Conservation (phyloP, 345 rosid genomes). For the Cardamine chenopodiifolia region DNA sequence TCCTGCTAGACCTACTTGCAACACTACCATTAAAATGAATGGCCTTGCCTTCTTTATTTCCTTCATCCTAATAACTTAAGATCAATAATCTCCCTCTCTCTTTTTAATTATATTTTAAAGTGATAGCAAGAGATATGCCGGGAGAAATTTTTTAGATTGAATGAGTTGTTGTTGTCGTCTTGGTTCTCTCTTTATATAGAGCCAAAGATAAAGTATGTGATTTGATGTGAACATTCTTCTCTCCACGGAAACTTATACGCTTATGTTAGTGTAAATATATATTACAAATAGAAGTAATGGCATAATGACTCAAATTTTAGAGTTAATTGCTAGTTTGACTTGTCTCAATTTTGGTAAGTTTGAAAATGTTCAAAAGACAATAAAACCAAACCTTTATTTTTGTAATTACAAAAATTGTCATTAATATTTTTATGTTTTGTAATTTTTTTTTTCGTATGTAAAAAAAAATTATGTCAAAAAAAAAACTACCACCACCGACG, state of each 20-base stretch:
- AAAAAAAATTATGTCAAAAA: too few relatives aligned
- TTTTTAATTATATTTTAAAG: background rate
- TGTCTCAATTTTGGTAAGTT: too few relatives aligned
- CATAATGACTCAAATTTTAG: too few relatives aligned
- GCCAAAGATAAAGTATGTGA: constrained; percentile 23
- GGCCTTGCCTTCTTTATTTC: constrained; percentile 54
- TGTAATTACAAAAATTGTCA: too few relatives aligned
- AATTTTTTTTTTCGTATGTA: too few relatives aligned
- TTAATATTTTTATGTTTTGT: too few relatives aligned
- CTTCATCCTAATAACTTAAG: constrained; percentile 11
- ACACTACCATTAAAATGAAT: constrained; percentile 60
- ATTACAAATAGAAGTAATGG: background rate
- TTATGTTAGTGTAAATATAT: constrained; percentile 8
- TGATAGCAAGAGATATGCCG: background rate
- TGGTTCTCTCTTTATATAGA: constrained; percentile 41
- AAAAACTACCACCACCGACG: too few relatives aligned
- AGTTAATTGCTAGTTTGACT: too few relatives aligned
- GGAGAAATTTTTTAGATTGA: background rate
- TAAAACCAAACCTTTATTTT: too few relatives aligned
- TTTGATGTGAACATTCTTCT: constrained; percentile 35
- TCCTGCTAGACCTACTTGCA: constrained; percentile 87
- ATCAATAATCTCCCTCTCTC: background rate
- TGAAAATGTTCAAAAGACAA: too few relatives aligned
- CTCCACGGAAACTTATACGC: constrained; percentile 33
- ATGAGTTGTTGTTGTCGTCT: constrained; percentile 27